A percentile compares a stretch with the other conserved stretches of the same genome.
Evolutionary conservation across 1,139 yeast species (phyloP).

Genomic region (Suhomyces guaymorum): DNA sequence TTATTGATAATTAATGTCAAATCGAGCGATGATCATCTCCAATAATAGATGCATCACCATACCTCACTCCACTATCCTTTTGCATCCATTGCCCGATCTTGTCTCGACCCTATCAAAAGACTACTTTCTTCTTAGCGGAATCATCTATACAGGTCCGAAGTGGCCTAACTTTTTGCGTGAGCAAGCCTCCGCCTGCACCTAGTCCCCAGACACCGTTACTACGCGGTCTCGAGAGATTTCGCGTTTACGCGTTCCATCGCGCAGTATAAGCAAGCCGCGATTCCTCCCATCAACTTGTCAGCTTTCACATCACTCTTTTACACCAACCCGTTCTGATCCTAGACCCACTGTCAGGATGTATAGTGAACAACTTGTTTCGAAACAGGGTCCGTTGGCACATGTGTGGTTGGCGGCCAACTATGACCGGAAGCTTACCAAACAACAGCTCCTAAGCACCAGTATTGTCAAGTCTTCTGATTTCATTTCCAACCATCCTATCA

Average conservation of each 20-base stretch:
- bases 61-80: too few species aligned
- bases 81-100: too few species aligned
- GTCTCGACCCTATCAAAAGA: too few species aligned
- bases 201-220: constrained; percentile 2
- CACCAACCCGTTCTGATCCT: background rate
- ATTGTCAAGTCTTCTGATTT: constrained; percentile 67
- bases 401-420: constrained; percentile 94
- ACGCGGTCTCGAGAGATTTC: constrained; percentile 9
- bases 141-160: too few species aligned
- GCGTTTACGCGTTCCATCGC: constrained; percentile 11
- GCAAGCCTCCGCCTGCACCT: background rate
- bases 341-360: constrained; percentile 25
- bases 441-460: constrained; percentile 72
- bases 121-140: too few species aligned
- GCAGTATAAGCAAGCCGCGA: background rate
- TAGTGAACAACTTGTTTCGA: constrained; percentile 51
- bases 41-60: too few species aligned
- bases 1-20: too few species aligned
- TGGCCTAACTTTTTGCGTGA: too few species aligned
- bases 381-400: constrained; percentile 82
- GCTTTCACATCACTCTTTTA: background rate
- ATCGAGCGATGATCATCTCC: too few species aligned
- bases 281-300: background rate
- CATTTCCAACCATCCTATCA: constrained; percentile 32
- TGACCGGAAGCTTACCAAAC: constrained; percentile 76